Conservation (phyloP, 345 rosid species). For the Eucalyptus victrix region DNA sequence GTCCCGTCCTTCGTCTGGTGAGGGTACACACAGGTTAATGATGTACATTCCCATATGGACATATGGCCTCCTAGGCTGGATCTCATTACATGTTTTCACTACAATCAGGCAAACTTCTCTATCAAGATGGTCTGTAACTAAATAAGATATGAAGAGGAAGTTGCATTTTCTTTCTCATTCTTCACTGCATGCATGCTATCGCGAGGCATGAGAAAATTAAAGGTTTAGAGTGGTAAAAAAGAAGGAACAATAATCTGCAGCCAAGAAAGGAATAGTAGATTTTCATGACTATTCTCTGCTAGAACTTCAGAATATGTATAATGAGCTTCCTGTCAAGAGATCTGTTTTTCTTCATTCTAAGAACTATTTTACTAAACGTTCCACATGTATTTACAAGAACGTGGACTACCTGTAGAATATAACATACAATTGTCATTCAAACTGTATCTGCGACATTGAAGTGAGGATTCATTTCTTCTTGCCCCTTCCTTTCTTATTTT, state of each 20-base stretch:
- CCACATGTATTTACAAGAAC: background rate
- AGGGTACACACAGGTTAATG: background rate
- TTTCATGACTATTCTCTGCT: no score
- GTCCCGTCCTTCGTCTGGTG: background rate
- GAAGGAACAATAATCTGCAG: no score
- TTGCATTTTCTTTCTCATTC: background rate
- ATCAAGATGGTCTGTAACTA: background rate
- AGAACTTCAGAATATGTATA: no score
- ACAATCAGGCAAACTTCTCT: background rate
- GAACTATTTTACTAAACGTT: background rate
- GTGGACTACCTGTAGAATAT: background rate
- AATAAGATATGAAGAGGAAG: background rate
- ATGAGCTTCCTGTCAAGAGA: no score
- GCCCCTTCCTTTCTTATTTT: background rate
- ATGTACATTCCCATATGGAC: background rate
- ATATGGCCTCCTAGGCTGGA: background rate
- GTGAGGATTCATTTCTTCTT: background rate
- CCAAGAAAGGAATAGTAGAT: no score
- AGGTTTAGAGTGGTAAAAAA: background rate
- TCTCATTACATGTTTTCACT: background rate
- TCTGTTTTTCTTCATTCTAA: no score
- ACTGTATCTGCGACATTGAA: background rate
- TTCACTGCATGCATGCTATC: background rate
- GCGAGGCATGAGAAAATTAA: background rate
- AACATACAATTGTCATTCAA: background rate